These are phyloP conservation scores for Acacia acuminata DNA, from an alignment of 306 rosid species.

Conservation along the genomic window DNA sequence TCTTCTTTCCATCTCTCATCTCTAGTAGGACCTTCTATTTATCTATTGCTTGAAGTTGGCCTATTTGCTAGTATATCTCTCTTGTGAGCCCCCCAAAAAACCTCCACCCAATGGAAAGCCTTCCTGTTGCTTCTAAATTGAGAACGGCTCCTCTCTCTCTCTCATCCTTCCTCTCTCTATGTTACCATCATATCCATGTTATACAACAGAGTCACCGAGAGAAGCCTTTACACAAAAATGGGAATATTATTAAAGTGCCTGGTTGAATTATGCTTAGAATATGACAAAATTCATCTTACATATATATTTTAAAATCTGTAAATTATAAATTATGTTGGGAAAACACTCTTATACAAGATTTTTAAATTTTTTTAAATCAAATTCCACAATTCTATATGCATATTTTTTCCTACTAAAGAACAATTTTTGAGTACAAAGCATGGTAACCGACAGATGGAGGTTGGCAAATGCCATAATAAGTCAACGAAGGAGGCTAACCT, in stretches of 20 bases:
- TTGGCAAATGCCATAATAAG: constrained; percentile 46
- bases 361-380: not conserved
- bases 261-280: too few species aligned
- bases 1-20: constrained; percentile 38
- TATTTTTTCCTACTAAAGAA: not conserved
- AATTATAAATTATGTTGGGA: constrained; percentile 21
- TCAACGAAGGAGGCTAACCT: constrained; percentile 54
- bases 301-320: too few species aligned
- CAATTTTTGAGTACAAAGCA: constrained; percentile 39
- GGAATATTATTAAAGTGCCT: constrained; percentile 27
- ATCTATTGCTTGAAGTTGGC: constrained; percentile 28
- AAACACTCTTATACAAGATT: not conserved
- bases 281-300: too few species aligned
- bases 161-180: not conserved
- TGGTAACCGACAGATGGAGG: constrained; percentile 75
- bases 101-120: constrained; percentile 39
- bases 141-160: constrained; percentile 27
- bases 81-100: constrained; percentile 35
- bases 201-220: constrained; percentile 10
- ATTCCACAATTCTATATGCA: not conserved
- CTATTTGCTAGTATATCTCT: constrained; percentile 26
- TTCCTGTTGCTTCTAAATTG: constrained; percentile 53
- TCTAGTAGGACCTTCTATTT: constrained; percentile 40
- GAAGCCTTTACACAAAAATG: constrained; percentile 15
- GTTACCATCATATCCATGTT: constrained; percentile 13